These are phyloP conservation scores for Candida verbasci DNA, from an alignment of 805 yeast genomes.

Conservation along the genomic window DNA sequence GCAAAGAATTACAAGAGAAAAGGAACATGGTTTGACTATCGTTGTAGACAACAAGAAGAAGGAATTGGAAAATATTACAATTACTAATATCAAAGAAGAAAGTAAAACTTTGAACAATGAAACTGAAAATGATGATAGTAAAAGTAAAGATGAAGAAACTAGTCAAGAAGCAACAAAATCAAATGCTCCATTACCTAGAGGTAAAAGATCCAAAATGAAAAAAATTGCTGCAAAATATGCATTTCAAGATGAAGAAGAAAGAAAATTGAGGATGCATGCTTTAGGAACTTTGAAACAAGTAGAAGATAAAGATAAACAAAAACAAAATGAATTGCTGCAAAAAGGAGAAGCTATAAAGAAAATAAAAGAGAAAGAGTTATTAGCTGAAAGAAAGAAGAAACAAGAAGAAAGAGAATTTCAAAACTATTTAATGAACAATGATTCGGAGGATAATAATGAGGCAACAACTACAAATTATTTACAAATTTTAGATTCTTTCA, in stretches of 20 bases:
- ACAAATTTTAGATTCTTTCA: constrained; percentile 42
- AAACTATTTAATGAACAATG: constrained; percentile 36
- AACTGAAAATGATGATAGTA: constrained; percentile 2
- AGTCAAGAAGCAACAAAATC: background rate
- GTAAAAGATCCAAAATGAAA: constrained; percentile 79
- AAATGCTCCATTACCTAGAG: constrained; percentile 56
- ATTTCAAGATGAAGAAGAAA: constrained; percentile 90
- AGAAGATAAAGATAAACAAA: constrained; percentile 22
- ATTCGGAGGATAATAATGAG: constrained; percentile 23
- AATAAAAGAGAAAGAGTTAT: constrained; percentile 26
- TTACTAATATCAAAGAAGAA: constrained; percentile 1
- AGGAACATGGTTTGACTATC: constrained; percentile 35
- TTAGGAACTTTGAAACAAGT: constrained; percentile 75
- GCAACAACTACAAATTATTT: constrained; percentile 28
- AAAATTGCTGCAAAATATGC: constrained; percentile 80
- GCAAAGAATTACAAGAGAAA: constrained; percentile 26
- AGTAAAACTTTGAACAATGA: background rate
- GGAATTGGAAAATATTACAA: constrained; percentile 17
- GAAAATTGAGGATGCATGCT: constrained; percentile 67
- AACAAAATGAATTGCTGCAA: constrained; percentile 12
- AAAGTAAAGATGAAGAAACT: constrained; percentile 6
- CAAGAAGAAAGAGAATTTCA: constrained; percentile 42
- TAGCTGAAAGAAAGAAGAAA: constrained; percentile 41
- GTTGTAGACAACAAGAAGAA: constrained; percentile 33
- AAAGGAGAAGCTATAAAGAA: constrained; percentile 20